These are phyloP conservation scores for Crucihimalaya himalaica DNA, from an alignment of 345 rosid genomes.

Conservation along the genomic window DNA sequence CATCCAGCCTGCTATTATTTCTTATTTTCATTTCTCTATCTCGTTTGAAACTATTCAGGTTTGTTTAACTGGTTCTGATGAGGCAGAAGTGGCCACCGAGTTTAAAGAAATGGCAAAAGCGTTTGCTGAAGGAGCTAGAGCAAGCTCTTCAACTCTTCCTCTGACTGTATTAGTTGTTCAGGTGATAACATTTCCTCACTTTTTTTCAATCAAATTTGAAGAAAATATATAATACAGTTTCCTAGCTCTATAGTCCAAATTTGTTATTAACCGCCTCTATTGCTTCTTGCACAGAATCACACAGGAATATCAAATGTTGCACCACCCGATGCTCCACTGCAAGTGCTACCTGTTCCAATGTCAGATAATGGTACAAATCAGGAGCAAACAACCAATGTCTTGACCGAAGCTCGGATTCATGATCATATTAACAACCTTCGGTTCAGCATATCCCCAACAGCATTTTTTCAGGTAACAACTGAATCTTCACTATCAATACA, in stretches of 20 bases:
- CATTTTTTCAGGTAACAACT: constrained; percentile 79
- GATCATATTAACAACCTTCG: constrained; percentile 74
- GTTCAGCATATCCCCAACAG: constrained; percentile 91
- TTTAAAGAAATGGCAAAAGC: constrained; percentile 66
- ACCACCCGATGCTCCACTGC: constrained; percentile 82
- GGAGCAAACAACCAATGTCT: constrained; percentile 37
- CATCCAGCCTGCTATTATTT: background rate
- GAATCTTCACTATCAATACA: constrained; percentile 18
- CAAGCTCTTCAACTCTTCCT: constrained; percentile 68
- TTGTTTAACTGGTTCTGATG: constrained; percentile 51
- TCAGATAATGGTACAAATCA: constrained; percentile 42
- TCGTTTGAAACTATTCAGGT: constrained; percentile 49
- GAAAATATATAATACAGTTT: background rate
- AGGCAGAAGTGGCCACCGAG: constrained; percentile 56
- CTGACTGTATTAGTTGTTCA: constrained; percentile 85
- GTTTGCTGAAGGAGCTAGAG: constrained; percentile 65
- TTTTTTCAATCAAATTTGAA: background rate
- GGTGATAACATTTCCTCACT: constrained; percentile 45
- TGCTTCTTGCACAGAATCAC: constrained; percentile 65
- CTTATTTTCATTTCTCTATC: constrained; percentile 1
- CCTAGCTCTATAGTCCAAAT: background rate
- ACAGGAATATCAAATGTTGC: constrained; percentile 94
- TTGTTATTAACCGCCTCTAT: background rate
- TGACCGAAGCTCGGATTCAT: constrained; percentile 75
- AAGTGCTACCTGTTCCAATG: constrained; percentile 46